phyloP scores from a whole-genome alignment of 495 filamentous ascomycete species.

The Rostrohypoxylon terebratum region DNA sequence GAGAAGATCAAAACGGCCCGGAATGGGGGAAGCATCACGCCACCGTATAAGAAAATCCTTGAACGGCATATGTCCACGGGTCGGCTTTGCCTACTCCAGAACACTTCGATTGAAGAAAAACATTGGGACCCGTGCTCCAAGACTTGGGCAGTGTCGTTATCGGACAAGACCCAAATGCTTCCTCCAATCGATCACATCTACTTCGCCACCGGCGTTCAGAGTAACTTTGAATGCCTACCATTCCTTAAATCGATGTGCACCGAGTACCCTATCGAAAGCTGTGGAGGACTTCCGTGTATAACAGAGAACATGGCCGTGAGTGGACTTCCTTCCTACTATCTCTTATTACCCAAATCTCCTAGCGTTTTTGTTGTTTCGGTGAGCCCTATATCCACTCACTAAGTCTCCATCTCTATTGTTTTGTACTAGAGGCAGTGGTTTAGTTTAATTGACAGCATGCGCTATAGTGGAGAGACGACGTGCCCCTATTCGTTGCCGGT shows the following conservation, averaged over 20 bases:
- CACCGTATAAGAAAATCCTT: constrained; percentile 66
- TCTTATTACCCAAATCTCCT: neutral
- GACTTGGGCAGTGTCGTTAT: constrained; percentile 62
- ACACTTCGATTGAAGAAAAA: constrained; percentile 58
- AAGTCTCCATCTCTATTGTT: neutral
- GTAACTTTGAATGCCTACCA: constrained; percentile 63
- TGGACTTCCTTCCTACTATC: neutral
- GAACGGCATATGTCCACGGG: constrained; percentile 59
- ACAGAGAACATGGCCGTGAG: constrained; percentile 64
- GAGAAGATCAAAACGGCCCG: constrained; percentile 67
- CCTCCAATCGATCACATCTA: constrained; percentile 72
- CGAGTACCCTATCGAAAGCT: constrained; percentile 64
- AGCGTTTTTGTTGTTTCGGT: neutral
- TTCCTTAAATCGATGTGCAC: constrained; percentile 62
- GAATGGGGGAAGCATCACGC: constrained; percentile 72
- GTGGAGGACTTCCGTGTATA: constrained; percentile 68
- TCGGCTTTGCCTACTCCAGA: constrained; percentile 61
- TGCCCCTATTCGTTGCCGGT: constrained; percentile 72
- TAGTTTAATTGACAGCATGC: constrained; percentile 24
- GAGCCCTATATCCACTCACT: constrained; percentile 6
- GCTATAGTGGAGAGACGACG: constrained; percentile 68
- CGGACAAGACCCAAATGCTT: constrained; percentile 62
- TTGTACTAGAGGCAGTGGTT: neutral
- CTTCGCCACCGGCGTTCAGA: constrained; percentile 69
- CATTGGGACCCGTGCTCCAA: constrained; percentile 50